A percentile compares a stretch with the other conserved stretches of the same genome.
Conservation (phyloP, 345 rosid species). For the Salix purpurea region DNA sequence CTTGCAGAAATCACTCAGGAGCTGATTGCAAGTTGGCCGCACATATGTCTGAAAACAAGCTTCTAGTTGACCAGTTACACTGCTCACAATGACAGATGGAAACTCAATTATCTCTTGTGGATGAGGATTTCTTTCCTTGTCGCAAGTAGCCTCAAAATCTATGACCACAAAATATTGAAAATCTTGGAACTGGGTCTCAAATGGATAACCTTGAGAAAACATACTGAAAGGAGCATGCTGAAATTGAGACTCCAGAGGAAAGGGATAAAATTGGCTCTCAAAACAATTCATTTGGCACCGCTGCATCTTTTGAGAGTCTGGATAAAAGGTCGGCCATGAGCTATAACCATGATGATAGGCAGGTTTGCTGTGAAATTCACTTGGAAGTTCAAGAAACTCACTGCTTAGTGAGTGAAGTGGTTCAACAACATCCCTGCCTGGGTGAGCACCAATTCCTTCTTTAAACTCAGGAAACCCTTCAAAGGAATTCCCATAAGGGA, state of each 20-base stretch:
- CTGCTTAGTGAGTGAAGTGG: slow-evolving; percentile 27
- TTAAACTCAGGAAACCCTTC: slow-evolving; percentile 38
- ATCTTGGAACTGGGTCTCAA: slow-evolving; percentile 45
- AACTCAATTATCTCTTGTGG: slow-evolving; percentile 52
- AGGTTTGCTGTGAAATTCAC: slow-evolving; percentile 37
- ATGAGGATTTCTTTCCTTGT: slow-evolving; percentile 45
- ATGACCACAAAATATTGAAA: slow-evolving; percentile 48
- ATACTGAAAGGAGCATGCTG: slow-evolving; percentile 36
- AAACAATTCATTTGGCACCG: slow-evolving; percentile 37
- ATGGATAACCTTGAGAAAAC: slow-evolving; percentile 33
- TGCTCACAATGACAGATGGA: slow-evolving; percentile 47
- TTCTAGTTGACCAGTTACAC: slow-evolving; percentile 40
- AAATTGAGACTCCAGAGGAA: slow-evolving; percentile 38
- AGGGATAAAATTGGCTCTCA: slow-evolving; percentile 41
- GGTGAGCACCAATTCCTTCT: slow-evolving; percentile 30
- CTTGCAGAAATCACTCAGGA: slow-evolving; percentile 43
- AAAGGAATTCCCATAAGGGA: slow-evolving; percentile 40
- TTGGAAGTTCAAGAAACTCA: slow-evolving; percentile 33
- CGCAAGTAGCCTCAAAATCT: slow-evolving; percentile 51
- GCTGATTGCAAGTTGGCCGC: slow-evolving; percentile 45
- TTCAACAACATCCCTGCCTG: slow-evolving; percentile 31
- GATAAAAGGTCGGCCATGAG: slow-evolving; percentile 39
- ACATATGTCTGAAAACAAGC: slow-evolving; percentile 49
- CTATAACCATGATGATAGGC: slow-evolving; percentile 35
- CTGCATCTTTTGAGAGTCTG: slow-evolving; percentile 38